phyloP scores from a whole-genome alignment of 805 yeast species.

The Ogataea pignaliae region DNA sequence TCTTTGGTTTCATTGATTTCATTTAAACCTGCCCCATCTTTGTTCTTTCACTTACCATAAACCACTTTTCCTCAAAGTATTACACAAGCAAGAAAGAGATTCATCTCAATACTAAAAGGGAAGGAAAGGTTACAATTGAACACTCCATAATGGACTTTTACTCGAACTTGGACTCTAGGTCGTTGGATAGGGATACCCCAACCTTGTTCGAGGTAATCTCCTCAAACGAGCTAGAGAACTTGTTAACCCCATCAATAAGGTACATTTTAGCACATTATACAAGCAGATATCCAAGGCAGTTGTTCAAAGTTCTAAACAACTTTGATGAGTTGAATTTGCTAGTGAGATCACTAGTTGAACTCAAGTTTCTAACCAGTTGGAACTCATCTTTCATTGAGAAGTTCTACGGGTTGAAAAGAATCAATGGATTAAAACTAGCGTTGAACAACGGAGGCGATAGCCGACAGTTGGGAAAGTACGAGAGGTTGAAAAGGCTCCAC shows the following conservation, averaged over 20 bases:
- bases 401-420: conserved; percentile 83
- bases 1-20: too few relatives aligned
- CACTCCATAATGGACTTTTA: conserved; percentile 62
- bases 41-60: too few relatives aligned
- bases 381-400: conserved; percentile 87
- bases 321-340: conserved; percentile 74
- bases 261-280: conserved; percentile 80
- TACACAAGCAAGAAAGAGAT: neutral
- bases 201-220: conserved; percentile 87
- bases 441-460: conserved; percentile 6
- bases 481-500: conserved; percentile 49
- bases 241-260: conserved; percentile 78
- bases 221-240: conserved; percentile 67
- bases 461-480: conserved; percentile 29
- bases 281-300: conserved; percentile 65
- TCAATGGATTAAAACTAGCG: conserved; percentile 24
- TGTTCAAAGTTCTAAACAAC: conserved; percentile 55
- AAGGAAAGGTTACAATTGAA: too few relatives aligned
- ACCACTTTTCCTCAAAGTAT: too few relatives aligned
- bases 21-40: too few relatives aligned
- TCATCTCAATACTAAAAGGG: neutral
- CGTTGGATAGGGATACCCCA: conserved; percentile 71
- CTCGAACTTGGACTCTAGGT: conserved; percentile 71
- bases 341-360: conserved; percentile 63
- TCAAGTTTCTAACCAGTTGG: conserved; percentile 64